Percentiles rank a stretch among this genome's conserved stretches.
phyloP scores from a whole-genome alignment of 2,329 filamentous ascomycete genomes.

The Alternaria gansuensis region DNA sequence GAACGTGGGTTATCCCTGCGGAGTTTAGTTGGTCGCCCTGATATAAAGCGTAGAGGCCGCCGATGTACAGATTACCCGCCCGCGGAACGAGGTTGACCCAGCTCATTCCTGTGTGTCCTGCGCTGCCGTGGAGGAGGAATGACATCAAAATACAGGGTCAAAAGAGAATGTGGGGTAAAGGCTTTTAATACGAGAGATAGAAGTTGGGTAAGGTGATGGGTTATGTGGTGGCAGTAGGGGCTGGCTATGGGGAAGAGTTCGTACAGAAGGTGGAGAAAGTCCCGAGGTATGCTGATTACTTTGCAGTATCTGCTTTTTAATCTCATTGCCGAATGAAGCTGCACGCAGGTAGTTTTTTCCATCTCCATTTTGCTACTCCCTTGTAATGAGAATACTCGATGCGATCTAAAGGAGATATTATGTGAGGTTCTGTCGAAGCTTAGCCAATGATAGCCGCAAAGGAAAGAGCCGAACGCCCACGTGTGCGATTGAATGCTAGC shows the following conservation, averaged over 20 bases:
- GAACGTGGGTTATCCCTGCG: constrained; percentile 46
- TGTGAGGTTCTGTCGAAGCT: too few relatives aligned
- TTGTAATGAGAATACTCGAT: too few relatives aligned
- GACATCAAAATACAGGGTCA: constrained; percentile 30
- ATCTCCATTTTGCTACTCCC: too few relatives aligned
- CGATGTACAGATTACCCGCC: constrained; percentile 52
- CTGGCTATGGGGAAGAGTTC: background rate
- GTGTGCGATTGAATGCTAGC: too few relatives aligned
- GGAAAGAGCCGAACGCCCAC: background rate
- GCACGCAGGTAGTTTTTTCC: too few relatives aligned
- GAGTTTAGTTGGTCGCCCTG: constrained; percentile 48
- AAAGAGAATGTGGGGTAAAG: too few relatives aligned
- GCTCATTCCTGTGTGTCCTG: constrained; percentile 47
- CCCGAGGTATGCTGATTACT: constrained; percentile 10
- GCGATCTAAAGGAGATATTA: too few relatives aligned
- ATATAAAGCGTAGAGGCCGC: constrained; percentile 55
- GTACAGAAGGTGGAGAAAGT: background rate
- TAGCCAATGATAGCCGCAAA: background rate
- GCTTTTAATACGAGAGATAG: background rate
- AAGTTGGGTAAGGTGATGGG: background rate
- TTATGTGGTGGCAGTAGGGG: background rate
- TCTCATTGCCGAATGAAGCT: background rate
- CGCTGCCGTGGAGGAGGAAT: constrained; percentile 46
- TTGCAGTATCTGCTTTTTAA: background rate
- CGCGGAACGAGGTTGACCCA: constrained; percentile 53